Percentiles rank a stretch among this genome's conserved stretches.
Evolutionary conservation across 257 asterid genomes (phyloP).

Genomic region (Oldenlandia corymbosa): DNA sequence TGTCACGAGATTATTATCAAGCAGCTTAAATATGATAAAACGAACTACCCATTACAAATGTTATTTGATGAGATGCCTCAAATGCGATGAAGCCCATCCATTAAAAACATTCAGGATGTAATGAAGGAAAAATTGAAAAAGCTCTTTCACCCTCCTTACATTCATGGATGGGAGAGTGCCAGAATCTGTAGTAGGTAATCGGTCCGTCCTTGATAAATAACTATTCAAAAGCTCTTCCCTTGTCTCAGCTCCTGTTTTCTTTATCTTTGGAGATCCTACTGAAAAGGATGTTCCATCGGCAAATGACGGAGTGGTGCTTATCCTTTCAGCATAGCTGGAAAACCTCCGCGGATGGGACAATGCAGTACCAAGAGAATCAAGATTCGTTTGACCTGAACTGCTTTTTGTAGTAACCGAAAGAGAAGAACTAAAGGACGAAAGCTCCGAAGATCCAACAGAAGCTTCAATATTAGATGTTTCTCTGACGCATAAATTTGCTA

Average conservation of each 20-base stretch:
- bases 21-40: background rate
- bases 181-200: slow-evolving; percentile 43
- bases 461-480: slow-evolving; percentile 38
- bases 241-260: slow-evolving; percentile 86
- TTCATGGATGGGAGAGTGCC: slow-evolving; percentile 40
- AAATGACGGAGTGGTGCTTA: slow-evolving; percentile 63
- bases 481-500: slow-evolving; percentile 39
- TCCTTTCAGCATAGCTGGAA: slow-evolving; percentile 94
- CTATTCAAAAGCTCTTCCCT: slow-evolving; percentile 71
- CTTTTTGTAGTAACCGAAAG: slow-evolving; percentile 42
- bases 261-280: slow-evolving; percentile 69
- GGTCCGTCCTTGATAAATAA: slow-evolving; percentile 62
- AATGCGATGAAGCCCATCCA: background rate
- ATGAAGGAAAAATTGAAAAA: slow-evolving; percentile 6
- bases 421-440: slow-evolving; percentile 36
- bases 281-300: slow-evolving; percentile 51
- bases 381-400: slow-evolving; percentile 36
- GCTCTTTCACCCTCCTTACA: slow-evolving; percentile 39
- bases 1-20: background rate
- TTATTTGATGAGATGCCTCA: background rate
- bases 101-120: background rate
- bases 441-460: slow-evolving; percentile 42
- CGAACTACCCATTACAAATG: background rate
- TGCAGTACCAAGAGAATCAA: slow-evolving; percentile 55
- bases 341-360: slow-evolving; percentile 58